Percentiles rank a stretch among this genome's conserved stretches.
These are phyloP conservation scores for Neurospora crassa DNA, from an alignment of 2,329 filamentous ascomycete species.

Conservation along the genomic window DNA sequence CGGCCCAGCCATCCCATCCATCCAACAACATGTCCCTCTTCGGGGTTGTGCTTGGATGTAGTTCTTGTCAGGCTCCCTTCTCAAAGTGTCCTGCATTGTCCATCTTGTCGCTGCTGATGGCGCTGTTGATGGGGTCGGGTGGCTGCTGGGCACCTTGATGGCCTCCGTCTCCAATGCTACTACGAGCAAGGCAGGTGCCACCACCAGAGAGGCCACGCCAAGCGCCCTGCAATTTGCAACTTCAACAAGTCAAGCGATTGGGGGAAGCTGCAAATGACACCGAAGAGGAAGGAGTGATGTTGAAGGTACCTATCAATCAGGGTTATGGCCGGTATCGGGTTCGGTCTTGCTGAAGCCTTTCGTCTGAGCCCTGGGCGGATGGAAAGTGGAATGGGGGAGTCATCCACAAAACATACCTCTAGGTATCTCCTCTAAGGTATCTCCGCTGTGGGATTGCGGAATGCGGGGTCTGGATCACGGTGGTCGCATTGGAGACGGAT, in stretches of 20 bases:
- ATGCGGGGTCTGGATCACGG: background rate
- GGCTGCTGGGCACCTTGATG: background rate
- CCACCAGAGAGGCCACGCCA: background rate
- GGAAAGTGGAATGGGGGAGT: too few species aligned
- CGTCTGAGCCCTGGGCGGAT: too few species aligned
- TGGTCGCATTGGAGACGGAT: background rate
- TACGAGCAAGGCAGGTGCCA: background rate
- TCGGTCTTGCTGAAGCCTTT: background rate
- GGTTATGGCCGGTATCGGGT: background rate
- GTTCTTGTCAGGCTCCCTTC: background rate
- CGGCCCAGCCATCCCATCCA: background rate
- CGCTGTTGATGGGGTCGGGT: background rate
- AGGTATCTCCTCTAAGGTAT: too few species aligned
- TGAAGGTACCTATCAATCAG: background rate
- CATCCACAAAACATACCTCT: too few species aligned
- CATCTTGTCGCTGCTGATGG: background rate
- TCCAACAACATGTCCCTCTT: background rate
- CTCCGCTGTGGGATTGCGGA: background rate
- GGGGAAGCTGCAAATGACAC: background rate
- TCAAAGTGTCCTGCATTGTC: background rate
- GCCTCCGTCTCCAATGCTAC: background rate
- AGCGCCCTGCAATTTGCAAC: background rate
- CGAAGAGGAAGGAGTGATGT: background rate
- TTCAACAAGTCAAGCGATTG: background rate
- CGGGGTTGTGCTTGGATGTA: too few species aligned